Evolutionary conservation across 202 grass and related monocot species (phyloP).

Genomic region (Setaria viridis): DNA sequence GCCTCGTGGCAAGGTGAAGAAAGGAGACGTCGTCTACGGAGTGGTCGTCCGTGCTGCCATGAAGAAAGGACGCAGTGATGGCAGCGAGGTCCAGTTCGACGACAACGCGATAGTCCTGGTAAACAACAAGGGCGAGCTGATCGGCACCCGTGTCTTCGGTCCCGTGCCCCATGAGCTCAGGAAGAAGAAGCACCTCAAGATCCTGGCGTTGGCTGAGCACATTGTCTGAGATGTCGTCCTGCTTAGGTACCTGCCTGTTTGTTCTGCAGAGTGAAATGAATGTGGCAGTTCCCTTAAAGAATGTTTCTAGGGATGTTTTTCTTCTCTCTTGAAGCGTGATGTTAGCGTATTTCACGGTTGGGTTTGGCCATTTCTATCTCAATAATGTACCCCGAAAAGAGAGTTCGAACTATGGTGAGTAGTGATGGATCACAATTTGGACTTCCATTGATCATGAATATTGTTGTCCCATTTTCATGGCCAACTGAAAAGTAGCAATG

Average conservation of each 20-base stretch:
- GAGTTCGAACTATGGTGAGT: background rate
- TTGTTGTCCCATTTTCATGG: background rate
- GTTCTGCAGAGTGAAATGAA: background rate
- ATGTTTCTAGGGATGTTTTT: background rate
- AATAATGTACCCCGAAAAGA: conserved; percentile 34
- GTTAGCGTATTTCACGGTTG: background rate
- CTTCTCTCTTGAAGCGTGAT: background rate
- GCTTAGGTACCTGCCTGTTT: background rate
- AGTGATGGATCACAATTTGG: background rate
- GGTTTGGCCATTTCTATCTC: background rate
- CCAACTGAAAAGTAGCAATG: too few relatives aligned
- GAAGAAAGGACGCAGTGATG: conserved; percentile 77
- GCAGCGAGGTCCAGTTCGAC: conserved; percentile 85
- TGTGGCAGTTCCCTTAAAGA: background rate
- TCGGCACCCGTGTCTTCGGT: conserved; percentile 78
- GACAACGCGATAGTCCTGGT: conserved; percentile 86
- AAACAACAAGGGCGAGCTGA: conserved; percentile 94
- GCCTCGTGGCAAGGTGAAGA: conserved; percentile 93
- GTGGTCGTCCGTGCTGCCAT: conserved; percentile 92
- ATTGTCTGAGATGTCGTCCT: conserved; percentile 61
- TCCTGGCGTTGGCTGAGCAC: conserved; percentile 83
- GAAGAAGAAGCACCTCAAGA: conserved; percentile 97
- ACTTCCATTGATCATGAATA: background rate
- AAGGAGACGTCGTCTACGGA: conserved; percentile 92
- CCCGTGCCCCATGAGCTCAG: conserved; percentile 87